Evolutionary conservation across 495 filamentous ascomycete genomes (phyloP).

Genomic region (Xylaria cubensis): DNA sequence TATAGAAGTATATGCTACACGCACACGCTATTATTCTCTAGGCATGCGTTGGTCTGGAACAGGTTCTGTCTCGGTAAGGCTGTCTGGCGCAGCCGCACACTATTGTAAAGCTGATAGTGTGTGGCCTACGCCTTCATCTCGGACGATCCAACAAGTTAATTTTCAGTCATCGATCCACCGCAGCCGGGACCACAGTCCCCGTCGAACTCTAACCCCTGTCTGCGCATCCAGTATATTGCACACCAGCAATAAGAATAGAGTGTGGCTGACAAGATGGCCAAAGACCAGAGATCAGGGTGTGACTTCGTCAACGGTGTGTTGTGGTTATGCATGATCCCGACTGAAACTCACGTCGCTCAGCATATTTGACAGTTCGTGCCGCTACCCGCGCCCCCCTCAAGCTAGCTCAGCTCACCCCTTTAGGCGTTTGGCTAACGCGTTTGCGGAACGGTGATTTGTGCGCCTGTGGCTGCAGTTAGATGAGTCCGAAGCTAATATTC

Average conservation of each 20-base stretch:
- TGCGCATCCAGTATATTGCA: background rate
- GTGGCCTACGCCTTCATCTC: background rate
- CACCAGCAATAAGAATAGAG: background rate
- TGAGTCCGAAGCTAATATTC: background rate
- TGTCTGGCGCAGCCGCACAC: background rate
- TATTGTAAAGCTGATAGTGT: constrained; percentile 7
- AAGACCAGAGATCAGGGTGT: background rate
- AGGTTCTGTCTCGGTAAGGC: background rate
- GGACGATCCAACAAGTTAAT: background rate
- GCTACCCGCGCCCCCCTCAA: background rate
- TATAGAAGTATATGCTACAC: background rate
- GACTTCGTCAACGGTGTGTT: background rate
- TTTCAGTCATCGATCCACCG: background rate
- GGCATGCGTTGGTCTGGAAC: background rate
- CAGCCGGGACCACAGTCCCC: background rate
- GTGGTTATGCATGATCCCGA: background rate
- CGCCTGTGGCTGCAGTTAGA: background rate
- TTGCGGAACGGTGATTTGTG: background rate
- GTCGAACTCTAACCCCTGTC: background rate
- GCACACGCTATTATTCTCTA: background rate
- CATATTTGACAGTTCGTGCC: background rate
- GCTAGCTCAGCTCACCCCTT: background rate
- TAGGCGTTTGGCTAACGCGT: background rate
- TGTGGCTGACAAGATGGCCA: background rate
- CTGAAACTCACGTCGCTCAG: background rate